phyloP scores from a whole-genome alignment of 2,329 filamentous ascomycete genomes.

The Pestalotiopsis sp. region DNA sequence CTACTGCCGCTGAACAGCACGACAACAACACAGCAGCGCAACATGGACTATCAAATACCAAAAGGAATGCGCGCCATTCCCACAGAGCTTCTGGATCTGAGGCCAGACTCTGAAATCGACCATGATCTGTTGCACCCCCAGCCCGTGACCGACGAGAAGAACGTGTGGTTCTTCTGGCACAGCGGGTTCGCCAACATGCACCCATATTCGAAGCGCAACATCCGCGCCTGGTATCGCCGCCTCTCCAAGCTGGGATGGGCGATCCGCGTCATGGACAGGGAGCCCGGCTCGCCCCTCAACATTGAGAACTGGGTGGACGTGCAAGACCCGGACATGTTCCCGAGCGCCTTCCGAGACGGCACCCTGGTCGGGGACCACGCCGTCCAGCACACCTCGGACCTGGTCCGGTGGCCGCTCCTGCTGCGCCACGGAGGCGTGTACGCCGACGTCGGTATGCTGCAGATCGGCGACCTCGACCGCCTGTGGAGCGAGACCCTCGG shows the following conservation, averaged over 20 bases:
- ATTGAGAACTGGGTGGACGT: conserved; percentile 51
- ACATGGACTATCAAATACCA: conserved; percentile 33
- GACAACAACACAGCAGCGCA: conserved; percentile 16
- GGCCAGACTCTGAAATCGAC: conserved; percentile 48
- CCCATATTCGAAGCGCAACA: conserved; percentile 52
- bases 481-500: conserved; percentile 53
- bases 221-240: conserved; percentile 56
- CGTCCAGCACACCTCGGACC: conserved; percentile 57
- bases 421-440: conserved; percentile 60
- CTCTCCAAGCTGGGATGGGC: conserved; percentile 53
- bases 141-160: conserved; percentile 46
- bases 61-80: conserved; percentile 43
- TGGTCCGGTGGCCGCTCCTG: conserved; percentile 59
- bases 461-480: conserved; percentile 57
- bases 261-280: conserved; percentile 51
- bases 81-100: conserved; percentile 40
- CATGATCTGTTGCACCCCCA: conserved; percentile 38
- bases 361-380: conserved; percentile 51
- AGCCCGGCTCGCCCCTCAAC: conserved; percentile 45
- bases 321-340: conserved; percentile 43
- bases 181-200: conserved; percentile 50
- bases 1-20: neutral
- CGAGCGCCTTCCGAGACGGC: conserved; percentile 50
- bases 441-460: conserved; percentile 57
- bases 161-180: conserved; percentile 63